These are phyloP conservation scores for Fusarium algeriense DNA, from an alignment of 2,329 filamentous ascomycete genomes.

Conservation along the genomic window DNA sequence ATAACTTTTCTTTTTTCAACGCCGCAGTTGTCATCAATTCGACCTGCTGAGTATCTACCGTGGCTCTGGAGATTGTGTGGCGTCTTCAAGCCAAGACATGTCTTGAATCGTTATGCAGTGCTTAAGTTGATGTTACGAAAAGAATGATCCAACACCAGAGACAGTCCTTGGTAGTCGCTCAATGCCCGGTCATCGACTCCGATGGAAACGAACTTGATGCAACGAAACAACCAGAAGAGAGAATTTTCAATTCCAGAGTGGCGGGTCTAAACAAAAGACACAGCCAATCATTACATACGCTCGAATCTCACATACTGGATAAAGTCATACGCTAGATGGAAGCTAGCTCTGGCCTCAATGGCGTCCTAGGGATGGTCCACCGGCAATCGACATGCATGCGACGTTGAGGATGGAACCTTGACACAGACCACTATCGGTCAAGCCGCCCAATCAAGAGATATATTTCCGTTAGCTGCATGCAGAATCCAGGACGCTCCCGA, in stretches of 20 bases:
- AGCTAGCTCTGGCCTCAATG: conserved; percentile 12
- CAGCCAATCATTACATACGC: conserved; percentile 37
- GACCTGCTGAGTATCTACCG: not conserved
- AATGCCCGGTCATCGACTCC: conserved; percentile 44
- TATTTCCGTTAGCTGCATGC: conserved; percentile 37
- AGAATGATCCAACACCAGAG: conserved; percentile 10
- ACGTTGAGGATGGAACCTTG: conserved; percentile 1
- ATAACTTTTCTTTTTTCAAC: not conserved
- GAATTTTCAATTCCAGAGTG: conserved; percentile 43
- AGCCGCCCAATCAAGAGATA: conserved; percentile 40
- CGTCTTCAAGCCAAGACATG: conserved; percentile 6
- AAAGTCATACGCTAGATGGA: conserved; percentile 40
- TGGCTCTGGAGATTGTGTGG: conserved; percentile 6
- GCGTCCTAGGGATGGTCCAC: conserved; percentile 26
- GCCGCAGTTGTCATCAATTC: not conserved
- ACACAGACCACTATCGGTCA: conserved; percentile 30
- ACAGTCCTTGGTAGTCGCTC: conserved; percentile 11
- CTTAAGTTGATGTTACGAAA: conserved; percentile 41
- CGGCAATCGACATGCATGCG: conserved; percentile 38
- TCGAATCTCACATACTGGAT: conserved; percentile 23
- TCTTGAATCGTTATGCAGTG: conserved; percentile 27
- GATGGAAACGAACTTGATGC: conserved; percentile 24
- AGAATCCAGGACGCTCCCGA: conserved; percentile 40
- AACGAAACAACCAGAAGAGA: conserved; percentile 17
- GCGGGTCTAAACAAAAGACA: conserved; percentile 20